Conservation (phyloP, 176 grass and related monocot genomes). For the Hsuehochloa calcarea region DNA sequence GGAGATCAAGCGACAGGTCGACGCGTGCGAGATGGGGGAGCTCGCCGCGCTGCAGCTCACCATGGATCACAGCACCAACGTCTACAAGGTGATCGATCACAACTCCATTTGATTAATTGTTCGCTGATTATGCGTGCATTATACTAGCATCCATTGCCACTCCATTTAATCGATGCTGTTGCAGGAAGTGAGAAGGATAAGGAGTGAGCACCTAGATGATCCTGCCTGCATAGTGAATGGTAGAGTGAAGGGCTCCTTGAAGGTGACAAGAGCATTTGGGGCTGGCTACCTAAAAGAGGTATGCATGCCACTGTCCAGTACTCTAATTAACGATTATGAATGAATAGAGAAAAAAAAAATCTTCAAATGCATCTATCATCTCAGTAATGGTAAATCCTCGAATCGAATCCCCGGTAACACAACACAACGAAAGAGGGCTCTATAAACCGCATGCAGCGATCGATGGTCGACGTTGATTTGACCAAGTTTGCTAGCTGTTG, state of each 20-base stretch:
- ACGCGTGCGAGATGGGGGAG: constrained; percentile 53
- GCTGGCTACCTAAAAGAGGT: constrained; percentile 85
- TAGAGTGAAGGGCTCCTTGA: constrained; percentile 78
- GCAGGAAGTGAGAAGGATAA: constrained; percentile 68
- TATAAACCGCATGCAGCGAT: too few relatives aligned
- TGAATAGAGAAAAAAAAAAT: too few relatives aligned
- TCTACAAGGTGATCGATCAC: constrained; percentile 43
- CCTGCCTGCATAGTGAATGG: constrained; percentile 47
- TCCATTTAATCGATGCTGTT: too few relatives aligned
- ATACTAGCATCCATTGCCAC: too few relatives aligned
- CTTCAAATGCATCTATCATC: too few relatives aligned
- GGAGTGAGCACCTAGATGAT: constrained; percentile 71
- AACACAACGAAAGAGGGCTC: too few relatives aligned
- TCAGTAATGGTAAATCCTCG: too few relatives aligned
- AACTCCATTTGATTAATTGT: too few relatives aligned
- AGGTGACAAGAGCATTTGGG: constrained; percentile 86
- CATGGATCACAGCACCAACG: constrained; percentile 70
- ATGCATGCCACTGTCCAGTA: too few relatives aligned
- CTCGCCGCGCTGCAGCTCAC: constrained; percentile 70
- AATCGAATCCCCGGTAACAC: too few relatives aligned
- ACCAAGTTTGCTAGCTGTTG: neutral
- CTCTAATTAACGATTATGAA: too few relatives aligned
- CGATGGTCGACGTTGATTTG: neutral
- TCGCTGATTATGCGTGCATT: too few relatives aligned
- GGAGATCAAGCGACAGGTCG: constrained; percentile 59